Base-by-base conservation (phyloP, 225 moss, liverwort and hornwort species). In the Straminergon stramineum region DNA sequence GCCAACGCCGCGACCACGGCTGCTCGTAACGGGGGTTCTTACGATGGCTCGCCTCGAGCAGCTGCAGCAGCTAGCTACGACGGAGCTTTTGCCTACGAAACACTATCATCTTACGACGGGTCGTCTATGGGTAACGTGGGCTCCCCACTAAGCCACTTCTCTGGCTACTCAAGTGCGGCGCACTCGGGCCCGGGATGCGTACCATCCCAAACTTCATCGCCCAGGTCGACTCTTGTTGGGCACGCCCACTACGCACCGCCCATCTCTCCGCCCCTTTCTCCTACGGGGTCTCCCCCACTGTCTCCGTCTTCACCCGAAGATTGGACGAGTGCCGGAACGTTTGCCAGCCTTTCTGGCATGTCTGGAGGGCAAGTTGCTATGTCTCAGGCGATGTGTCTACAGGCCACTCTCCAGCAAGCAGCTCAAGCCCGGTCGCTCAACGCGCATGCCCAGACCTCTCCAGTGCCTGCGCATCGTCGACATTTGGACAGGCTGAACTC, bases 401-500 rank as follows among this genome's bases (percentile, higher is more conserved):
- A 96, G 87, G 96, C 91, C 34, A 91, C 94, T 28, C 91, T 96
- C 30, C 87, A 90, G 41, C 94, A 92, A 71, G 91, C 90, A 2
- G 95, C 89, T 1, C 98, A 98, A 88, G 94, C 93, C 8, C 94
- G 98, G 65, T 90, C 94, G 3, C 92, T 91, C 5, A 93, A 91
- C 86, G 86, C 87, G 30, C 96, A 96, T 68, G 89, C 92, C 3
- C 95, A 95, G 69, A 88, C 95, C 5, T 93, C 91, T 1, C 76
- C 95, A 11, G 90, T 94, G 15, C 96, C 99, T 4, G 93, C 96
- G 3, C 99, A 99, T 41, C 92, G 99, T 18, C 93, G 99, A 51
- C 99, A 99, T 89, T 91, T 99, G 87, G 99, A 99, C 84, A 93
- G 99, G 3, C 84, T 99, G 88, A 97, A 97, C 91, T 99, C 99